These are phyloP conservation scores for Auricularia sp. DNA, from an alignment of 768 basidiomycete genomes.

Conservation along the genomic window DNA sequence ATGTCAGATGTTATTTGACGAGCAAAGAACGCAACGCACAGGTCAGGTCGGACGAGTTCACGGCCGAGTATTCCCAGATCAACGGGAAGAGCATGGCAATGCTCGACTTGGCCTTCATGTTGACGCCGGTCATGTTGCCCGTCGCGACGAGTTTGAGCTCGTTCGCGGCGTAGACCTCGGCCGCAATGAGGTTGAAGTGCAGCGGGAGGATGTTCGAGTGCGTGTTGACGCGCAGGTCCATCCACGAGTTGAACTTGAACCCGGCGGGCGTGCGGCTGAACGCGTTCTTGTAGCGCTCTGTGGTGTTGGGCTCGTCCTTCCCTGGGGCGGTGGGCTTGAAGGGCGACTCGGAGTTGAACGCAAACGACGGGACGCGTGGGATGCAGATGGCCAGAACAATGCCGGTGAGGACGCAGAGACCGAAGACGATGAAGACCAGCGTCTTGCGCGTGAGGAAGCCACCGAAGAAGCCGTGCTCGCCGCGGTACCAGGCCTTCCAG, in stretches of 20 bases:
- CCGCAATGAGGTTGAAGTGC: conserved; percentile 57
- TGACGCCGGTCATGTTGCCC: conserved; percentile 50
- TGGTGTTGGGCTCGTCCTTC: conserved; percentile 16
- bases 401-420: conserved; percentile 44
- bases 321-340: conserved; percentile 39
- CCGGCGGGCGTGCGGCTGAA: conserved; percentile 80
- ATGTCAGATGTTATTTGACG: conserved; percentile 31
- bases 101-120: conserved; percentile 56
- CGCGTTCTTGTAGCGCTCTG: conserved; percentile 23
- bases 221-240: conserved; percentile 71
- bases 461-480: conserved; percentile 72
- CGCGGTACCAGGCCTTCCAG: conserved; percentile 59
- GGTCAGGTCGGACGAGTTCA: conserved; percentile 73
- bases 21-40: conserved; percentile 20
- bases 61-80: conserved; percentile 72
- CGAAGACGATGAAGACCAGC: conserved; percentile 61
- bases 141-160: conserved; percentile 55
- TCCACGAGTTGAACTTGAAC: conserved; percentile 76
- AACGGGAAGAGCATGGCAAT: conserved; percentile 64
- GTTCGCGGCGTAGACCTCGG: conserved; percentile 58
- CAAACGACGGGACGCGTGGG: conserved; percentile 70
- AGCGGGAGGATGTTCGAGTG: conserved; percentile 66
- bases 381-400: conserved; percentile 69
- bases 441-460: conserved; percentile 63
- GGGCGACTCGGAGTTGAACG: conserved; percentile 49